phyloP scores from a whole-genome alignment of 495 filamentous ascomycete species.

The Xylaria castorea region DNA sequence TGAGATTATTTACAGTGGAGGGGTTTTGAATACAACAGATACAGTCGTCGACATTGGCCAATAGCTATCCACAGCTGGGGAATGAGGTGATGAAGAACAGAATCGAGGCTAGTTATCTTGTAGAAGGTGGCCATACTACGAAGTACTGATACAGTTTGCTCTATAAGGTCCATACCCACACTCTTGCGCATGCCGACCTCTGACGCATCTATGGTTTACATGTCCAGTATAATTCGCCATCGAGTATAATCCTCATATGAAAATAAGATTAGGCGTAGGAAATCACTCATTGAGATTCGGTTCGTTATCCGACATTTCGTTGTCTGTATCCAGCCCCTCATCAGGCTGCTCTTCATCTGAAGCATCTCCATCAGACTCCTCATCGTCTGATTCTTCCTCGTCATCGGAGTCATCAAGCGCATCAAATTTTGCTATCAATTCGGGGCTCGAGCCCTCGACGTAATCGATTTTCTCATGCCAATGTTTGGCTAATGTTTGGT shows the following conservation, averaged over 20 bases:
- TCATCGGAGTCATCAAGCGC: background rate
- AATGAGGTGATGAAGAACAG: background rate
- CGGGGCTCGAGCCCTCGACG: background rate
- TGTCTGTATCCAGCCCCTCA: background rate
- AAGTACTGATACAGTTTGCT: background rate
- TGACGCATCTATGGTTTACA: background rate
- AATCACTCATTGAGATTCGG: background rate
- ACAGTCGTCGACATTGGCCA: background rate
- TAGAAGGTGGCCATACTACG: background rate
- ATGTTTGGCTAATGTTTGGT: conserved; percentile 13
- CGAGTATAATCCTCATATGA: background rate
- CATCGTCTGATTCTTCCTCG: background rate
- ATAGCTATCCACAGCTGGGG: background rate
- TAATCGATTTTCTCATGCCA: background rate
- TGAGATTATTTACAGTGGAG: background rate
- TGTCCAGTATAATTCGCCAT: background rate
- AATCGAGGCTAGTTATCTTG: too few relatives aligned
- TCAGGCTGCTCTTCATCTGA: background rate
- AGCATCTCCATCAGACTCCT: background rate
- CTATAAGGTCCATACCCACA: background rate
- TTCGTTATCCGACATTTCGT: background rate
- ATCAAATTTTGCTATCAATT: background rate
- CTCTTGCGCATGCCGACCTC: background rate
- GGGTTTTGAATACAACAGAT: background rate
- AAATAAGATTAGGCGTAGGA: background rate